phyloP scores from a whole-genome alignment of 108 stramenopile species.

The Discostella stelligeroides region DNA sequence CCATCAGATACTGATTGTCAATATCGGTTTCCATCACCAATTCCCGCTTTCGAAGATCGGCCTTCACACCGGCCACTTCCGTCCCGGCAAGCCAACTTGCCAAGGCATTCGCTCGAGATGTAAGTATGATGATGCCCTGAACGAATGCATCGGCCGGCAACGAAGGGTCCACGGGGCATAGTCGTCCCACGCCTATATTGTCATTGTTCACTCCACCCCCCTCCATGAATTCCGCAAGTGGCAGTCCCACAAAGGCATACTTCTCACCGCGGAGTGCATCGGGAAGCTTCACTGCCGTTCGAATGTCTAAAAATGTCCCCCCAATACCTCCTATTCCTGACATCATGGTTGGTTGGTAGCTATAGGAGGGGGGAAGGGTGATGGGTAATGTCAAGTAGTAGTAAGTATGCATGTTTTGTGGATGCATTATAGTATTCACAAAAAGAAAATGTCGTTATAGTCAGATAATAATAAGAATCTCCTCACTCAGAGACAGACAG shows the following conservation, averaged over 20 bases:
- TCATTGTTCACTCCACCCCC: conserved; percentile 78
- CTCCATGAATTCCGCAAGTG: conserved; percentile 85
- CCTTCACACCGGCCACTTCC: conserved; percentile 83
- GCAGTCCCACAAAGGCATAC: conserved; percentile 94
- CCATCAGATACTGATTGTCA: conserved; percentile 93
- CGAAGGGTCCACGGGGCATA: conserved; percentile 62
- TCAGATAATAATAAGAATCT: too few species aligned
- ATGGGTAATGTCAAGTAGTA: too few species aligned
- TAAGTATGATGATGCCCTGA: conserved; percentile 91
- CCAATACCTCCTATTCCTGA: conserved; percentile 51
- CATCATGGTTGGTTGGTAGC: conserved; percentile 81
- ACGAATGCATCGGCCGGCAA: conserved; percentile 90
- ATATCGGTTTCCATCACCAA: conserved; percentile 95
- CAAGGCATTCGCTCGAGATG: conserved; percentile 80
- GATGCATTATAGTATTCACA: too few species aligned
- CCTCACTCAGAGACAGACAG: too few species aligned
- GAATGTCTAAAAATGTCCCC: conserved; percentile 79
- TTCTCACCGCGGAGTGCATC: conserved; percentile 95
- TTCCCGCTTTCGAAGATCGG: conserved; percentile 85
- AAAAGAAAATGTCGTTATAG: too few species aligned
- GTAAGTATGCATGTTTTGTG: too few species aligned
- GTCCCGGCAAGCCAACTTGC: conserved; percentile 94
- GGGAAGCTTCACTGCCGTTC: conserved; percentile 91
- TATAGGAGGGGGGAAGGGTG: conserved; percentile 1
- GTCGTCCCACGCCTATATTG: conserved; percentile 82